A percentile compares a stretch with the other conserved stretches of the same genome.
phyloP scores from a whole-genome alignment of 805 yeast genomes.

The Sugiyamaella americana region DNA sequence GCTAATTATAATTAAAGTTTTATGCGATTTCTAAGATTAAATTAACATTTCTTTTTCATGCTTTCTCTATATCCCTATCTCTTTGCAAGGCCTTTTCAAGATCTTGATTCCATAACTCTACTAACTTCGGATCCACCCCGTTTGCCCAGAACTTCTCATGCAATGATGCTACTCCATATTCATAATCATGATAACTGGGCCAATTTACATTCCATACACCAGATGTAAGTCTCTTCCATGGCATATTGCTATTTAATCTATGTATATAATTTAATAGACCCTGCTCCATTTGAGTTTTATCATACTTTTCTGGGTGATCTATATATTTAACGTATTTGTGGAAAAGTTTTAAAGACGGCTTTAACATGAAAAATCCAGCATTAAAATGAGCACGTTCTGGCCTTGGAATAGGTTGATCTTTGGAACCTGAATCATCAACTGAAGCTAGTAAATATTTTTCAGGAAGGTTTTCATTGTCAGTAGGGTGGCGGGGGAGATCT shows the following conservation, averaged over 20 bases:
- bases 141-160: conserved; percentile 15
- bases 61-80: too few relatives aligned
- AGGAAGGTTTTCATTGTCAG: conserved; percentile 14
- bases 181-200: conserved; percentile 8
- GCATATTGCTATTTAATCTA: conserved; percentile 10
- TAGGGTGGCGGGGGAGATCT: too few relatives aligned
- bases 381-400: conserved; percentile 3
- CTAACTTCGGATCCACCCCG: conserved; percentile 3
- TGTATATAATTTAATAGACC: conserved; percentile 13
- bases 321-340: conserved; percentile 8
- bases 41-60: too few relatives aligned
- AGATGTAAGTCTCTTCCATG: conserved; percentile 9
- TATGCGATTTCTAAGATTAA: too few relatives aligned
- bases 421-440: conserved; percentile 9
- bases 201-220: conserved; percentile 15
- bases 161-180: conserved; percentile 10
- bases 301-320: conserved; percentile 9
- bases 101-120: conserved; percentile 1
- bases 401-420: conserved; percentile 5
- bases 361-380: conserved; percentile 14
- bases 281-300: conserved; percentile 12
- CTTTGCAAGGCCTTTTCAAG: too few relatives aligned
- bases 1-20: too few relatives aligned
- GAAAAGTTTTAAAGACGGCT: conserved; percentile 7
- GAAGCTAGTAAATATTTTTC: conserved; percentile 11